These are phyloP conservation scores for Alternaria sp. DNA, from an alignment of 2,329 filamentous ascomycete species.

Conservation along the genomic window DNA sequence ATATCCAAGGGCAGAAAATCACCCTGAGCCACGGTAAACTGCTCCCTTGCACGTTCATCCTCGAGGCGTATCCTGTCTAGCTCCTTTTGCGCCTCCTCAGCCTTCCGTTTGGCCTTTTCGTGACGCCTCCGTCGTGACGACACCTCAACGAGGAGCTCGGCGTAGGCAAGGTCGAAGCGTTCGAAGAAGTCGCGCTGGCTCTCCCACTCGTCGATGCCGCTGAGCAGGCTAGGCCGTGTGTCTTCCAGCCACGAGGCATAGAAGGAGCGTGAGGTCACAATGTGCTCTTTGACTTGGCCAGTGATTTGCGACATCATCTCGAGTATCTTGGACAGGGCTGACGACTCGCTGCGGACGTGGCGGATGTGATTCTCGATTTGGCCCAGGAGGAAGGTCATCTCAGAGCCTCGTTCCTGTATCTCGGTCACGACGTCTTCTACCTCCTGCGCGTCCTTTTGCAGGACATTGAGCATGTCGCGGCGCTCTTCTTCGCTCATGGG, in stretches of 20 bases:
- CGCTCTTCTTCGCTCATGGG: constrained; percentile 78
- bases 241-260: constrained; percentile 69
- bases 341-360: constrained; percentile 62
- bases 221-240: constrained; percentile 74
- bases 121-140: constrained; percentile 76
- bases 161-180: constrained; percentile 83
- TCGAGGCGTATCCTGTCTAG: constrained; percentile 76
- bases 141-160: constrained; percentile 82
- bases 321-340: constrained; percentile 68
- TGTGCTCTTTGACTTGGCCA: constrained; percentile 68
- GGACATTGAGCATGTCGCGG: constrained; percentile 80
- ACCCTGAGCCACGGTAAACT: constrained; percentile 81
- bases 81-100: constrained; percentile 77
- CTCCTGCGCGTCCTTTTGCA: constrained; percentile 71
- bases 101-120: constrained; percentile 74
- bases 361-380: constrained; percentile 69
- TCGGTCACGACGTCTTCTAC: constrained; percentile 68
- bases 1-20: constrained; percentile 88
- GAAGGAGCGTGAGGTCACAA: constrained; percentile 70
- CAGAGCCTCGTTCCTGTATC: constrained; percentile 75
- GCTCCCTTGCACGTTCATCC: constrained; percentile 75
- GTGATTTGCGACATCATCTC: constrained; percentile 71
- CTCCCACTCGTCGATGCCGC: constrained; percentile 73
- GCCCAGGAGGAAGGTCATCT: constrained; percentile 76
- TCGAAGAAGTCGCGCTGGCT: constrained; percentile 84